phyloP scores from a whole-genome alignment of 768 basidiomycete genomes.

The Leccinellum albellum region DNA sequence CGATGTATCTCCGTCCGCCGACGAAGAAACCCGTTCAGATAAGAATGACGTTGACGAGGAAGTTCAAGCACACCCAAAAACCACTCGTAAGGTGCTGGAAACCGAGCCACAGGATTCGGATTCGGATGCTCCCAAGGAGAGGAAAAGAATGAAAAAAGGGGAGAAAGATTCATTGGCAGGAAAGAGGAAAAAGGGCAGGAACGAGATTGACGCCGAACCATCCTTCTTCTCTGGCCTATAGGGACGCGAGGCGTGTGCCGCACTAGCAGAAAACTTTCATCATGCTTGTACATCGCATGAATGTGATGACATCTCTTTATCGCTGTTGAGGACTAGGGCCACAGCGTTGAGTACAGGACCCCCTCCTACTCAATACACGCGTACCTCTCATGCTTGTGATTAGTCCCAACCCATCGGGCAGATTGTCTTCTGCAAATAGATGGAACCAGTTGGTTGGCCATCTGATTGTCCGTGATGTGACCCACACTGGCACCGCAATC shows the following conservation, averaged over 20 bases:
- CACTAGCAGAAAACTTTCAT: not conserved
- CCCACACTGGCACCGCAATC: conserved; percentile 1
- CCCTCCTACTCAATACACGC: not conserved
- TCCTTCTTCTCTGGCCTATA: conserved; percentile 69
- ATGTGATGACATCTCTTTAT: not conserved
- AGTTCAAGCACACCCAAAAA: conserved; percentile 10
- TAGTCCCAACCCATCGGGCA: too few species aligned
- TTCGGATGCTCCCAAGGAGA: conserved; percentile 33
- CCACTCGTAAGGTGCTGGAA: conserved; percentile 1
- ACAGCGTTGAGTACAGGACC: not conserved
- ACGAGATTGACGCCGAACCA: conserved; percentile 52
- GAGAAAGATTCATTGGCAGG: conserved; percentile 46
- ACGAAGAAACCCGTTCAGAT: conserved; percentile 20
- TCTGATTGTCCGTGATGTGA: too few species aligned
- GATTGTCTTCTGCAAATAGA: not conserved
- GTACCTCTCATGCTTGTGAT: too few species aligned
- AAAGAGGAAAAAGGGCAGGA: conserved; percentile 57
- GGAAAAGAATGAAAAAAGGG: conserved; percentile 56
- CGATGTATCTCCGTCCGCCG: conserved; percentile 21
- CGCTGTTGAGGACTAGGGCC: not conserved
- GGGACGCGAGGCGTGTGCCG: not conserved
- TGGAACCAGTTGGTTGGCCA: not conserved
- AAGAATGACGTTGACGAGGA: conserved; percentile 8
- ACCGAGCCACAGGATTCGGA: conserved; percentile 20
- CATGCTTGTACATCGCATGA: not conserved